Evolutionary conservation across 2,329 filamentous ascomycete genomes (phyloP), one percentile per base, ranked within the genome.

Genomic region (Colletotrichum salicis): DNA sequence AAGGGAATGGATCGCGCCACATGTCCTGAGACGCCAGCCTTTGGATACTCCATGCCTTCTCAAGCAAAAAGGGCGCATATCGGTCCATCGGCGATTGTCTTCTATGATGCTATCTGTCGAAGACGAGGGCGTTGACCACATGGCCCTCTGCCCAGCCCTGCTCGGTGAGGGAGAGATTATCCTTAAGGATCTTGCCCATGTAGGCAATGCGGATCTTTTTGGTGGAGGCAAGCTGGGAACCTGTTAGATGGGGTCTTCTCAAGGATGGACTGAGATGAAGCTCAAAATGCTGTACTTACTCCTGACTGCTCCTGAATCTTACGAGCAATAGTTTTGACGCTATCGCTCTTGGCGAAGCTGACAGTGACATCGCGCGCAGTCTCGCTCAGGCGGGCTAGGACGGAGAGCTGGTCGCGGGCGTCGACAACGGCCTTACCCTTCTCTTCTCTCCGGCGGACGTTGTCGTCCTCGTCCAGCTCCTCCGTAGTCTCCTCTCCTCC

Each of bases 111-210:
- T 83, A 86, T 75, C 81, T 80, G 72, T 85, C 81, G 76, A 89
- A 91, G 64, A 96, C 89, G 70, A 96, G 85, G 27, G 92, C 94
- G 79, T 95, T 96, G 66, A 97, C 83, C 41, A 96, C 85, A 78
- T 96, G 88, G 45, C 91, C 93, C 72, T 88, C 86, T 76, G 91
- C 89, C 93, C 94, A 97, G 60, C 92, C 93, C 76, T 96, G 92
- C 3, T 88, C 87, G 56, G 85, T 81, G 22, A 97, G 84, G 1
- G 91, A 87, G 24, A 88, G 79, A 65, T 87, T 86, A 74, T 96
- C 93, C 74, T 91, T 90, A 57, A 97, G 87, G 62, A 95, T 89
- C 79, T 91, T 94, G 75, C 95, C 95, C 81, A 96, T 87, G 80
- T 97, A 97, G 24, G 90, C 91, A 71, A 97, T 88, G 65, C 90